phyloP scores from a whole-genome alignment of 2,329 filamentous ascomycete genomes.

The Erysiphe neolycopersici region DNA sequence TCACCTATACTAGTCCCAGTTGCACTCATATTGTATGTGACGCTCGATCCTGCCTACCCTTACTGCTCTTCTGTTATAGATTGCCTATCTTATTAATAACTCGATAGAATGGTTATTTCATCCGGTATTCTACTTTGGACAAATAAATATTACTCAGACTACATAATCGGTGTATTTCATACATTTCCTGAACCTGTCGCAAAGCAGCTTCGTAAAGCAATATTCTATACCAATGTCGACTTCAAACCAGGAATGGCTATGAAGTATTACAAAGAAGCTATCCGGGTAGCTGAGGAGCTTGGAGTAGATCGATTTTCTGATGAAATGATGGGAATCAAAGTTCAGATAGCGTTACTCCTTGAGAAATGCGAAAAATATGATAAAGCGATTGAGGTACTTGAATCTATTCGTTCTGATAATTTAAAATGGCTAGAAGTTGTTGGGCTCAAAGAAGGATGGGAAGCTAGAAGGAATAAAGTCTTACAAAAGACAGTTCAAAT shows the following conservation, averaged over 20 bases:
- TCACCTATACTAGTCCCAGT: neutral
- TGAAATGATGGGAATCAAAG: constrained; percentile 70
- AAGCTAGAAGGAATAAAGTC: constrained; percentile 30
- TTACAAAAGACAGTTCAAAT: constrained; percentile 50
- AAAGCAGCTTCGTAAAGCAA: constrained; percentile 51
- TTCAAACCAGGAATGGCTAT: constrained; percentile 52
- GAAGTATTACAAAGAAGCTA: constrained; percentile 58
- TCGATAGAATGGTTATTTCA: neutral
- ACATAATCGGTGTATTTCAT: constrained; percentile 19
- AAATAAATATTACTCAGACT: constrained; percentile 12
- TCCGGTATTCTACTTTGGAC: constrained; percentile 4
- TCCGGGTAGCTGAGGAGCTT: constrained; percentile 43
- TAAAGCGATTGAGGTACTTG: constrained; percentile 49
- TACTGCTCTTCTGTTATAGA: neutral
- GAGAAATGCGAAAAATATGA: constrained; percentile 48
- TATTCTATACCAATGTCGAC: constrained; percentile 63
- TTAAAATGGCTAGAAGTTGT: constrained; percentile 25
- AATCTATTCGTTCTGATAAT: constrained; percentile 47
- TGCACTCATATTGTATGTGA: neutral
- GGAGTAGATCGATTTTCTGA: constrained; percentile 74
- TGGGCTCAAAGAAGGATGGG: constrained; percentile 10
- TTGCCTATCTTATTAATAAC: neutral
- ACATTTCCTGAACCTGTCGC: constrained; percentile 44
- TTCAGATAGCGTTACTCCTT: constrained; percentile 54
- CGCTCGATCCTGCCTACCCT: neutral